Evolutionary conservation across 2,329 filamentous ascomycete species (phyloP).

Genomic region (Xylaria polymorpha): DNA sequence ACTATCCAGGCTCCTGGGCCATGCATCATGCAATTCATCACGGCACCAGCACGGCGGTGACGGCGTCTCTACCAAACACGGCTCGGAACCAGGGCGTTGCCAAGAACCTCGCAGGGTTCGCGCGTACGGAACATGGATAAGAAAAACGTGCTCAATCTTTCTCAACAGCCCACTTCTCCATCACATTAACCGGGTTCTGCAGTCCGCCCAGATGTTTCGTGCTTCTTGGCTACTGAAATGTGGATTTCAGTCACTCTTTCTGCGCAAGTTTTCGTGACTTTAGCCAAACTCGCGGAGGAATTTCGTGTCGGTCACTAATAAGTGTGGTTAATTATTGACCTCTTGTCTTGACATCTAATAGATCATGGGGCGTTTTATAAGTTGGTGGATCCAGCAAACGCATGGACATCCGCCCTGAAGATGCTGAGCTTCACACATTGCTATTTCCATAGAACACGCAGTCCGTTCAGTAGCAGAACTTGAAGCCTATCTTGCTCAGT

Average conservation of each 20-base stretch:
- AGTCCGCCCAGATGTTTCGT: neutral
- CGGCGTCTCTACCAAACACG: neutral
- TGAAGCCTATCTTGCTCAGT: neutral
- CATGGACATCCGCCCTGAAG: neutral
- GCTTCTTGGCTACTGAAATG: slow-evolving; percentile 8
- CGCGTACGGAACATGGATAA: slow-evolving; percentile 19
- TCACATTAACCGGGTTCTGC: slow-evolving; percentile 3
- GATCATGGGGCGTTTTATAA: slow-evolving; percentile 12
- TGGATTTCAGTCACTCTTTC: slow-evolving; percentile 1
- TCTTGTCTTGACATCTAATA: neutral
- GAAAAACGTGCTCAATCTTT: slow-evolving; percentile 51
- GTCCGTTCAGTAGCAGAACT: neutral
- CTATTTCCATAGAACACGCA: neutral
- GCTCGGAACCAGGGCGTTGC: neutral
- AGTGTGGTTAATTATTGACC: neutral
- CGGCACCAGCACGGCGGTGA: neutral
- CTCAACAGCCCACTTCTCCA: slow-evolving; percentile 41
- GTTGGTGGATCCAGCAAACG: neutral
- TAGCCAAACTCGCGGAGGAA: neutral
- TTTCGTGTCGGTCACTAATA: neutral
- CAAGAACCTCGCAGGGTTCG: slow-evolving; percentile 32
- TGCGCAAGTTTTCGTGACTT: slow-evolving; percentile 17
- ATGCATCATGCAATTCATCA: neutral
- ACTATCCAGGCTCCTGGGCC: slow-evolving; percentile 4
- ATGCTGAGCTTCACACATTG: neutral